Evolutionary conservation across 352 stramenopile species (phyloP).

Genomic region (Phytophthora cactorum): DNA sequence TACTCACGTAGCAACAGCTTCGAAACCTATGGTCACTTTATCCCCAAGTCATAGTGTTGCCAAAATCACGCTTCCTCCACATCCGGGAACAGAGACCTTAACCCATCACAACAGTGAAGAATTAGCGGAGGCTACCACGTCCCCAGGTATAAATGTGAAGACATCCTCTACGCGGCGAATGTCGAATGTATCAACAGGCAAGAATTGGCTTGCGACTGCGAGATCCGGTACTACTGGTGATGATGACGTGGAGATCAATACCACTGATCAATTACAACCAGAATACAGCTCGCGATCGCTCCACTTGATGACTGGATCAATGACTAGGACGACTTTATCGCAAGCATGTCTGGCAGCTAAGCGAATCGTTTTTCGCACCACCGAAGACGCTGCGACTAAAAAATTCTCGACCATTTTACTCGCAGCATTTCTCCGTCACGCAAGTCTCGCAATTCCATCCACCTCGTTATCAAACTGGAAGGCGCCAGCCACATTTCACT

Average conservation of each 20-base stretch:
- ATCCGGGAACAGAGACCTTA: neutral
- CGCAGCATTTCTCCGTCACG: slow-evolving; percentile 46
- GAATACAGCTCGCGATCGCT: slow-evolving; percentile 12
- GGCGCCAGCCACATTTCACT: slow-evolving; percentile 39
- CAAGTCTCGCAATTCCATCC: slow-evolving; percentile 6
- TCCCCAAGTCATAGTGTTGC: neutral
- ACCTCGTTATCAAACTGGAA: slow-evolving; percentile 29
- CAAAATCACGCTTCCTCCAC: neutral
- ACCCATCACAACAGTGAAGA: slow-evolving; percentile 8
- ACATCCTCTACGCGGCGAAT: neutral
- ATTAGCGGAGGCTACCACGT: neutral
- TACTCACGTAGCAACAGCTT: neutral
- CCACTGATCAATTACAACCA: slow-evolving; percentile 3
- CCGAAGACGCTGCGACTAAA: slow-evolving; percentile 28
- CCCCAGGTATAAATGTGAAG: neutral
- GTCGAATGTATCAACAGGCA: slow-evolving; percentile 2
- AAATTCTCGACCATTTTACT: slow-evolving; percentile 54
- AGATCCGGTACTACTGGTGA: neutral
- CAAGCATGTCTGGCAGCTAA: slow-evolving; percentile 40
- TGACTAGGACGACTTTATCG: slow-evolving; percentile 31
- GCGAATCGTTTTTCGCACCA: slow-evolving; percentile 51
- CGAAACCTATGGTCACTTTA: neutral
- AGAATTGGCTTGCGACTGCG: slow-evolving; percentile 8
- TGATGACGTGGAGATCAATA: neutral
- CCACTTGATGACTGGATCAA: slow-evolving; percentile 9